Percentiles rank a stretch among this genome's conserved stretches.
Conservation (phyloP, 2,329 filamentous ascomycete genomes). For the Claviceps sp. region DNA sequence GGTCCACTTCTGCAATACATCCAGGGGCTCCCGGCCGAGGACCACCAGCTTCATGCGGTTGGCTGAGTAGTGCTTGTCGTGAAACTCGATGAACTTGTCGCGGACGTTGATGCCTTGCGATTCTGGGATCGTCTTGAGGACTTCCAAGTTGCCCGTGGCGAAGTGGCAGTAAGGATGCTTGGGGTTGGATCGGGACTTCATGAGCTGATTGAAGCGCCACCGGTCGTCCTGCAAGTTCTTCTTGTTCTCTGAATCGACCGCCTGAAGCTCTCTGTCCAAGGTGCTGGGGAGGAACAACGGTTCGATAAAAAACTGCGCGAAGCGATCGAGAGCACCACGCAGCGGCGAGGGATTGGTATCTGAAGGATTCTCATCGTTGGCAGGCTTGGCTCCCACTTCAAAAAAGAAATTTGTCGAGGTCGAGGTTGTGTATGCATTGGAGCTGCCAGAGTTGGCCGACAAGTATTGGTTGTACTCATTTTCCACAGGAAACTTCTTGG, state of each 20-base stretch:
- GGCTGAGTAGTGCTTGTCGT: slow-evolving; percentile 78
- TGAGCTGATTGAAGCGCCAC: slow-evolving; percentile 78
- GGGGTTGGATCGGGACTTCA: slow-evolving; percentile 77
- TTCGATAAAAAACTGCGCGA: slow-evolving; percentile 85
- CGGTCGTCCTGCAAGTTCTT: slow-evolving; percentile 88
- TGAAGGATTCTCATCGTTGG: slow-evolving; percentile 42
- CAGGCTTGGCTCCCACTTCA: slow-evolving; percentile 73
- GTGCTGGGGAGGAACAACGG: slow-evolving; percentile 78
- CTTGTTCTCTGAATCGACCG: slow-evolving; percentile 93
- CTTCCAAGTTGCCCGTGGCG: slow-evolving; percentile 77
- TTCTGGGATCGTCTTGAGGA: slow-evolving; percentile 71
- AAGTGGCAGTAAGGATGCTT: slow-evolving; percentile 85
- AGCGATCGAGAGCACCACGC: slow-evolving; percentile 74
- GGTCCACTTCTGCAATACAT: slow-evolving; percentile 74
- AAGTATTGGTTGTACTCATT: slow-evolving; percentile 95
- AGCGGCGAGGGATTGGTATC: slow-evolving; percentile 46
- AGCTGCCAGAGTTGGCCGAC: slow-evolving; percentile 75
- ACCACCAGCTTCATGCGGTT: slow-evolving; percentile 90
- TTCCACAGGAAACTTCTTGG: slow-evolving; percentile 90
- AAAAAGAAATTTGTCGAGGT: slow-evolving; percentile 98
- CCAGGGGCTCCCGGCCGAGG: slow-evolving; percentile 66
- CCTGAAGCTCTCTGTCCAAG: slow-evolving; percentile 72
- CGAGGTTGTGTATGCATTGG: slow-evolving; percentile 86
- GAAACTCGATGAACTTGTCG: slow-evolving; percentile 85
- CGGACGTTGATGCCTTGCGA: slow-evolving; percentile 70